Base-by-base conservation (phyloP, 495 filamentous ascomycete species). In the Polyplosphaeria fusca region DNA sequence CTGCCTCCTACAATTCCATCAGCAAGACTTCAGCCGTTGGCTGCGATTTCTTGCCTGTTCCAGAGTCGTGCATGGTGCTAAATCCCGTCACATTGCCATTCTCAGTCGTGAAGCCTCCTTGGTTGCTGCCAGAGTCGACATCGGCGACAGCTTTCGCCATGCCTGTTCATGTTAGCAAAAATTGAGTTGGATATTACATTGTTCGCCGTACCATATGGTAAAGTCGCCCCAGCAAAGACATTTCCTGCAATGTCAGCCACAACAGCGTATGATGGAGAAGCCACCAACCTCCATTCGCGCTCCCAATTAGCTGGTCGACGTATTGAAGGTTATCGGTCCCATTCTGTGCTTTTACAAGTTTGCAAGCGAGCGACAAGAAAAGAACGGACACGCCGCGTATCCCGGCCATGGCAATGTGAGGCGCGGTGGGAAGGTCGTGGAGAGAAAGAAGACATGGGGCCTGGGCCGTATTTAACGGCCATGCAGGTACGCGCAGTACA, bases 81-180 rank as follows among this genome's bases (percentile, higher is more conserved):
- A 91, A 89, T 0, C 86, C 87, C 2, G 79, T 83, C 42, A 89
- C 80, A 3, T 75, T 72, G 0, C 70, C 66, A 2, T 77, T 78
- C 55, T 89, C 86, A 16, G 79, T 76, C 2, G 86, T 83, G 64
- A 89, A 91, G 3, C 87, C 87, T 11, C 84, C 86, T 49, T 63
- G 66, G 86, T 83, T 47, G 84, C 86, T 56, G 78, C 76, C 48
- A 26, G 78, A 80, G 30, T 76, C 72, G 3, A 82, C 85, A 64
- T 91, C 87, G 35, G 86, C 84, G 2, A 89, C 85, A 14, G 86
- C 85, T 68, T 89, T 89, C 37, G 84, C 86, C 81, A 91, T 87
- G 47, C 79, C 84, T 61, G 45, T 2, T 20, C 20, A 16, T 0
- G 14, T 14, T 61, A 35, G 7, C n/a, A n/a, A n/a, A n/a, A 14